A percentile compares a stretch with the other conserved stretches of the same genome.
Evolutionary conservation across 495 filamentous ascomycete genomes (phyloP).

Genomic region (Pyronema domesticum): DNA sequence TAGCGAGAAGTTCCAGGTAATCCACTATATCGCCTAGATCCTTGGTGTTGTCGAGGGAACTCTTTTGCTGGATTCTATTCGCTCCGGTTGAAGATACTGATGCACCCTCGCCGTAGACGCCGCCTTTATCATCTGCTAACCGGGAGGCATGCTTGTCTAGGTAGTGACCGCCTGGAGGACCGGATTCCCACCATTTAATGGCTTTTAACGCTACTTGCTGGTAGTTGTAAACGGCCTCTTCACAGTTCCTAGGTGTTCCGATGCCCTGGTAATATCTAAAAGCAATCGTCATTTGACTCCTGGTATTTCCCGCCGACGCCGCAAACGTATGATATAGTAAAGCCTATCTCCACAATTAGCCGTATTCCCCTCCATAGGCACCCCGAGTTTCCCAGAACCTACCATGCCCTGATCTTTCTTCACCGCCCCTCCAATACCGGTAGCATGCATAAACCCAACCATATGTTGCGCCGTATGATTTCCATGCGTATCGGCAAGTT

Average conservation of each 20-base stretch:
- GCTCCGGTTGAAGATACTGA: slow-evolving; percentile 78
- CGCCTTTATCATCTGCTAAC: slow-evolving; percentile 74
- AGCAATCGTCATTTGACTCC: slow-evolving; percentile 84
- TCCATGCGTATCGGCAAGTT: slow-evolving; percentile 57
- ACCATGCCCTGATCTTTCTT: slow-evolving; percentile 71
- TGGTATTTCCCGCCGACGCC: slow-evolving; percentile 62
- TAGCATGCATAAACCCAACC: slow-evolving; percentile 92
- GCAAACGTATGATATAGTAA: slow-evolving; percentile 90
- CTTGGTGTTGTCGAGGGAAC: slow-evolving; percentile 52
- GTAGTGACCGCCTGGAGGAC: slow-evolving; percentile 75
- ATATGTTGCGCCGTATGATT: slow-evolving; percentile 89
- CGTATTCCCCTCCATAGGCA: neutral
- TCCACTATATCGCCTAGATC: slow-evolving; percentile 86
- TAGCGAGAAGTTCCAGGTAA: slow-evolving; percentile 81
- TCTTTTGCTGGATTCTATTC: slow-evolving; percentile 53
- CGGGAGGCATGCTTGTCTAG: slow-evolving; percentile 58
- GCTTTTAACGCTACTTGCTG: slow-evolving; percentile 88
- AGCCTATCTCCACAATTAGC: slow-evolving; percentile 28
- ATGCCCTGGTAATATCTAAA: slow-evolving; percentile 78
- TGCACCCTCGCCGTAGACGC: slow-evolving; percentile 87
- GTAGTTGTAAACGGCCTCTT: slow-evolving; percentile 71
- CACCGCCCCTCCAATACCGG: slow-evolving; percentile 68
- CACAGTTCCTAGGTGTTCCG: slow-evolving; percentile 67
- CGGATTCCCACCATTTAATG: slow-evolving; percentile 64
- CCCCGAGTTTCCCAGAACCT: neutral